These are phyloP conservation scores for Pythium guiyangense DNA, from an alignment of 352 stramenopile species.

Conservation along the genomic window DNA sequence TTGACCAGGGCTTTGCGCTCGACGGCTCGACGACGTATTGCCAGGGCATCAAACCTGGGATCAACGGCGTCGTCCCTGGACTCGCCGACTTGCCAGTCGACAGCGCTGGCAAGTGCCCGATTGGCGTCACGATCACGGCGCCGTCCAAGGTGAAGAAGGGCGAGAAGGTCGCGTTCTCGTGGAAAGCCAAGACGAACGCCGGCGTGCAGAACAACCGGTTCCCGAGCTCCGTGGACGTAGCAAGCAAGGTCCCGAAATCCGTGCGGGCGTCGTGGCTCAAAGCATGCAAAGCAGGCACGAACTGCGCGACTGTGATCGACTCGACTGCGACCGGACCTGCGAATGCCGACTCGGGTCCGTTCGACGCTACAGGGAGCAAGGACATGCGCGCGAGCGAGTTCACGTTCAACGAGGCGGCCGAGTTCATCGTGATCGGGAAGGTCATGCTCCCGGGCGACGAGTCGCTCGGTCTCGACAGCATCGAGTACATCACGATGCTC, in stretches of 20 bases:
- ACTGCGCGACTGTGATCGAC: conserved; percentile 52
- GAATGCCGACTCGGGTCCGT: conserved; percentile 29
- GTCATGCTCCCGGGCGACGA: conserved; percentile 45
- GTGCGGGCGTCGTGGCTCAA: conserved; percentile 46
- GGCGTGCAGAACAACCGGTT: conserved; percentile 51
- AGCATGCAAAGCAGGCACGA: conserved; percentile 56
- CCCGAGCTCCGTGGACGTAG: conserved; percentile 50
- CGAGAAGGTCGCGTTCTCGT: conserved; percentile 50
- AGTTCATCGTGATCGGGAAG: conserved; percentile 65
- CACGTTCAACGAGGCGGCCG: conserved; percentile 37
- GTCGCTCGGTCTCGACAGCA: conserved; percentile 36
- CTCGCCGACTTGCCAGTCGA: conserved; percentile 41
- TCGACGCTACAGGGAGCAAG: conserved; percentile 38
- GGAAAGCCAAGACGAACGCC: conserved; percentile 29
- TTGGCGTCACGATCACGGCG: conserved; percentile 38
- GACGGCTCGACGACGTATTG: conserved; percentile 74
- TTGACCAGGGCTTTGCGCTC: conserved; percentile 59
- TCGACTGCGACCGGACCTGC: conserved; percentile 28
- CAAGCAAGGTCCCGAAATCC: conserved; percentile 22
- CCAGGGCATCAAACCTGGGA: conserved; percentile 34
- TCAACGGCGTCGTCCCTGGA: conserved; percentile 22
- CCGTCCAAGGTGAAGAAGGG: conserved; percentile 42
- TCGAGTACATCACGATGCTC: conserved; percentile 65
- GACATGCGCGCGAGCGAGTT: conserved; percentile 43
- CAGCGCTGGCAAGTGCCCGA: conserved; percentile 53